phyloP scores from a whole-genome alignment of 805 yeast species.

The Ascoidea asiatica region DNA sequence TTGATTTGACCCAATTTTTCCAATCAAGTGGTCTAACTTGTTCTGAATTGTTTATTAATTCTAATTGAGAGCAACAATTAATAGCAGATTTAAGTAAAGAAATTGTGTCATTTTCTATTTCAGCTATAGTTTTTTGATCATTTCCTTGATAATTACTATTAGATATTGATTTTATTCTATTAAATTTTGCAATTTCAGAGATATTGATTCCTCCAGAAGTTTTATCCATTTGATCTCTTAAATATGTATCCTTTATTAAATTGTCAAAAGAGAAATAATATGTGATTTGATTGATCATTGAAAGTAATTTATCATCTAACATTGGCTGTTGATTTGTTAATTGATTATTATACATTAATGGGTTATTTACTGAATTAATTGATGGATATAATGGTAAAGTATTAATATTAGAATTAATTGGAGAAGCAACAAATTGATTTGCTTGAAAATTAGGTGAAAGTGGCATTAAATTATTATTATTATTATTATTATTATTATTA shows the following conservation, averaged over 20 bases:
- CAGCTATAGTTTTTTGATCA: background rate
- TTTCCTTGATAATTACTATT: too few relatives aligned
- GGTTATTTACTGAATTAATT: too few relatives aligned
- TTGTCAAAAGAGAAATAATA: conserved; percentile 87
- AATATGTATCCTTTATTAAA: conserved; percentile 67
- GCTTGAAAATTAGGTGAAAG: too few relatives aligned
- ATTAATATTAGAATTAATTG: too few relatives aligned
- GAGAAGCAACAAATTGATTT: too few relatives aligned
- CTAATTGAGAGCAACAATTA: background rate
- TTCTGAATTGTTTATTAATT: background rate
- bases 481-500: too few relatives aligned
- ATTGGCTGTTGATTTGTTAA: conserved; percentile 1
- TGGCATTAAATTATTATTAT: too few relatives aligned
- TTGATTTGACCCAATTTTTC: background rate
- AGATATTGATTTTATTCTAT: conserved; percentile 40
- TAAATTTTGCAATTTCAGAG: conserved; percentile 49
- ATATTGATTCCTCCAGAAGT: conserved; percentile 61
- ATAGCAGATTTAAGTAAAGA: background rate
- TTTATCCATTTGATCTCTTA: conserved; percentile 67
- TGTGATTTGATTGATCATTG: conserved; percentile 51
- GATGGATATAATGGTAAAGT: too few relatives aligned
- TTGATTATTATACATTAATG: conserved; percentile 1
- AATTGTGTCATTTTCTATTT: background rate
- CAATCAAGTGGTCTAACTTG: background rate
- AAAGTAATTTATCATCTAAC: conserved; percentile 14